Evolutionary conservation across 768 basidiomycete species (phyloP), one percentile per base, ranked within the genome.

Genomic region (Mycena olivaceomarginata): DNA sequence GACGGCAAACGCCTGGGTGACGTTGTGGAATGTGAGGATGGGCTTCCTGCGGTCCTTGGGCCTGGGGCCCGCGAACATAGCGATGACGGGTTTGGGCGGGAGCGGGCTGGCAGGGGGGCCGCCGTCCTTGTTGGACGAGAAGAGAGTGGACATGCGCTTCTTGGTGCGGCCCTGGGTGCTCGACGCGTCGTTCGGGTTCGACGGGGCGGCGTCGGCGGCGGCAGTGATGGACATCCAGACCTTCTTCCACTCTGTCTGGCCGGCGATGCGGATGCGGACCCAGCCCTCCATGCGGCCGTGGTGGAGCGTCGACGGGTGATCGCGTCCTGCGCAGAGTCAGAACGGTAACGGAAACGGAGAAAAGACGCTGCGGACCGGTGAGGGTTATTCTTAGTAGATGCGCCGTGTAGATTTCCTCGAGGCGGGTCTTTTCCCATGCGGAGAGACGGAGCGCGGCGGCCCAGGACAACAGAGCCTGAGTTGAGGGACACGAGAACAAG

Each of bases 401-500:
- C 7, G 97, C 98, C 0, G 98, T 99, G 84, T 99, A 99, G 75
- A 99, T 97, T 87, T 99, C 98, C 85, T 98, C 97, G 18, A 99
- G 90, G 57, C 97, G 93, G 1, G 96, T 94, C 82, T 98, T 97
- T 86, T 99, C 98, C 97, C 97, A 99, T 67, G 95, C 91, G 12
- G 95, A 93, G 6, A 99, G 90, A 20, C 98, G 94, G 48, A 99
- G 89, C 6, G 97, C 97, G 31, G 96, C 94, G 9, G 96, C 93
- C 98, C 98, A 99, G n/a, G 94, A 93, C 43, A 95, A 89, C 69
- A 98, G 89, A 18, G 93, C 91, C 59, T 88, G 83, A 40, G 93
- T 91, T 25, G 90, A 90, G 20, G 94, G 94, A 82, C 97, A 98
- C 11, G 97, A 95, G 86, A 99, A 98, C 4, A 98, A 86, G 43